Conservation (phyloP, 768 basidiomycete genomes). For the Hericium alpestre region DNA sequence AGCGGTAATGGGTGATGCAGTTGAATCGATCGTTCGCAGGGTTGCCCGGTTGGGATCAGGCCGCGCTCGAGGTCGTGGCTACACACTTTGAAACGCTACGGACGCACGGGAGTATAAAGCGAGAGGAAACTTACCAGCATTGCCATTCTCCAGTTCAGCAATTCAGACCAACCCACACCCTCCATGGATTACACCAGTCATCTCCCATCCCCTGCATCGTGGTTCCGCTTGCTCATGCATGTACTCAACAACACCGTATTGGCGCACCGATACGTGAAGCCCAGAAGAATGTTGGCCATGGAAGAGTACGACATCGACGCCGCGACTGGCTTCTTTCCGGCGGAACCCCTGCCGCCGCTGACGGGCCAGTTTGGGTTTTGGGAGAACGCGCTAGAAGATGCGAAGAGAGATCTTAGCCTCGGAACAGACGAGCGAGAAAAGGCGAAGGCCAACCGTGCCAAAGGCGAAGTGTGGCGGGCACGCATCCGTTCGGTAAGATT, state of each 20-base stretch:
- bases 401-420: slow-evolving; percentile 41
- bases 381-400: slow-evolving; percentile 57
- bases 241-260: slow-evolving; percentile 4
- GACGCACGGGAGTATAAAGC: background rate
- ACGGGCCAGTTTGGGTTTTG: slow-evolving; percentile 47
- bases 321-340: slow-evolving; percentile 78
- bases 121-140: background rate
- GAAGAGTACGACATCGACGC: slow-evolving; percentile 43
- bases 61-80: too few species aligned
- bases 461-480: slow-evolving; percentile 61
- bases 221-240: slow-evolving; percentile 10
- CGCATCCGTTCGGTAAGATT: slow-evolving; percentile 51
- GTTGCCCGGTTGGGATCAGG: too few species aligned
- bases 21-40: too few species aligned
- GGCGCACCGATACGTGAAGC: background rate
- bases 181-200: background rate
- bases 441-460: slow-evolving; percentile 35
- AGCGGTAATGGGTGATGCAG: background rate
- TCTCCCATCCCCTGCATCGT: slow-evolving; percentile 1
- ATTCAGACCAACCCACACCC: background rate
- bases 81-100: too few species aligned
- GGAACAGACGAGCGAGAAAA: slow-evolving; percentile 46
- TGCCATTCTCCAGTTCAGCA: background rate
- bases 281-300: slow-evolving; percentile 4
- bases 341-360: slow-evolving; percentile 47